Evolutionary conservation across 768 basidiomycete genomes (phyloP), one percentile per base, ranked within the genome.

Genomic region (Kwoniella sp.): DNA sequence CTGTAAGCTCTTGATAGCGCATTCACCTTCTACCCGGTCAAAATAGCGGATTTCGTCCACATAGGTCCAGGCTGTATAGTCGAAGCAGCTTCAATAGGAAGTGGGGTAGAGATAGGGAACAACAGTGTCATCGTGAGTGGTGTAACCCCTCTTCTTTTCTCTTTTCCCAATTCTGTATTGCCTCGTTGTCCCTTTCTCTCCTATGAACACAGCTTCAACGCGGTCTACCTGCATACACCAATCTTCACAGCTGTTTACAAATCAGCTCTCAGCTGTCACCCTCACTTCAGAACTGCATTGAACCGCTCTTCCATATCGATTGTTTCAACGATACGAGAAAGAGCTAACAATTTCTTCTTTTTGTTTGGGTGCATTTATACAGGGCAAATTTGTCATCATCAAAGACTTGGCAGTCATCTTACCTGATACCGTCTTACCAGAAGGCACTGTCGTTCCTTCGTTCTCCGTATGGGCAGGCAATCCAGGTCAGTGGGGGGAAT

Each of bases 361-460:
- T n/a, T n/a, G n/a, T n/a, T n/a, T 50, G n/a, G 19, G 46, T 10
- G 0, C 22, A 44, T 8, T n/a, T 12, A 25, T 22, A 58, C 71
- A 97, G 94, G 94, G 96, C 24, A 93, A 96, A 79, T 96, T 98
- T 73, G 88, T 89, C 0, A 93, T 95, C 62, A 93, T 97, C 79
- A 96, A 97, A 77, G 95, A 98, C 74, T 94, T 93, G 69, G 91
- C 90, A 2, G 88, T 86, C 64, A 87, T 99, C 24, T 88, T 88
- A 27, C 94, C 97, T 77, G 89, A 90, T 68, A 90, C 92, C 0
- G 86, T 98, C 37, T 82, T 98, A 15, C 91, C 94, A 1, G 89
- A 92, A 2, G 93, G 91, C 60, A 93, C 92, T 0, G 92, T 97
- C 52, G 87, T 98, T 10, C 93, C 95, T 1, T 90, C 92, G 1